These are phyloP conservation scores for Sphagnum tenellum DNA, from an alignment of 225 moss, liverwort and hornwort genomes.

Conservation along the genomic window DNA sequence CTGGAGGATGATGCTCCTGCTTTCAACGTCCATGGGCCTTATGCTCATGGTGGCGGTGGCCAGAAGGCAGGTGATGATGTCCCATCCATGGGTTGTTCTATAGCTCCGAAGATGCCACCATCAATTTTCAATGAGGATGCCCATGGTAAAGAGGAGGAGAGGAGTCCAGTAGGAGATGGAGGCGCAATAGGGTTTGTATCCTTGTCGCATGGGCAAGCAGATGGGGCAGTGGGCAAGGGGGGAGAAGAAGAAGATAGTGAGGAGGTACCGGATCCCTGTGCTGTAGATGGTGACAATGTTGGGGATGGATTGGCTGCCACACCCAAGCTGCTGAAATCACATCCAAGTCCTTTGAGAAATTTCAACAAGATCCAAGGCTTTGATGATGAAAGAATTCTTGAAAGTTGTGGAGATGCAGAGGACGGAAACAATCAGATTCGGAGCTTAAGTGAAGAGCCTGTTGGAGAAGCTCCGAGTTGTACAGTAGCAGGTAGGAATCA, in stretches of 20 bases:
- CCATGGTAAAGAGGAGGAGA: constrained; percentile 15
- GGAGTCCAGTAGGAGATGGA: constrained; percentile 13
- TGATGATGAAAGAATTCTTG: background rate
- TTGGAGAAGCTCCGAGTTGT: background rate
- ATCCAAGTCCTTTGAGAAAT: background rate
- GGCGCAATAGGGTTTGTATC: constrained; percentile 11
- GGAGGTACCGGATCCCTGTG: no score
- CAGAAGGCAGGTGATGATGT: background rate
- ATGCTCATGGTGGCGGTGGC: background rate
- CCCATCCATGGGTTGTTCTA: background rate
- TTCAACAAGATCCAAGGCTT: background rate
- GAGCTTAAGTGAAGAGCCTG: no score
- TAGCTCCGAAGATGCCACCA: constrained; percentile 9
- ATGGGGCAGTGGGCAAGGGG: constrained; percentile 2
- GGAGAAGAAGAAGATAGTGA: constrained; percentile 10
- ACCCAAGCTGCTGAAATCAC: background rate
- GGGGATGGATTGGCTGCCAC: background rate
- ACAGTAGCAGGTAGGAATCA: background rate
- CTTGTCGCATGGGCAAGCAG: constrained; percentile 1
- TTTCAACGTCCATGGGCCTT: no score
- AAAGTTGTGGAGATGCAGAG: background rate
- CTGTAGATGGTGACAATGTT: constrained; percentile 1
- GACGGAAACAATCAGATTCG: background rate
- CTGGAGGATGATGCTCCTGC: background rate
- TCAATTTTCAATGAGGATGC: constrained; percentile 2